These are phyloP conservation scores for Austroboletus novae-zelandiae DNA, from an alignment of 1,284 basidiomycete genomes.

Conservation along the genomic window DNA sequence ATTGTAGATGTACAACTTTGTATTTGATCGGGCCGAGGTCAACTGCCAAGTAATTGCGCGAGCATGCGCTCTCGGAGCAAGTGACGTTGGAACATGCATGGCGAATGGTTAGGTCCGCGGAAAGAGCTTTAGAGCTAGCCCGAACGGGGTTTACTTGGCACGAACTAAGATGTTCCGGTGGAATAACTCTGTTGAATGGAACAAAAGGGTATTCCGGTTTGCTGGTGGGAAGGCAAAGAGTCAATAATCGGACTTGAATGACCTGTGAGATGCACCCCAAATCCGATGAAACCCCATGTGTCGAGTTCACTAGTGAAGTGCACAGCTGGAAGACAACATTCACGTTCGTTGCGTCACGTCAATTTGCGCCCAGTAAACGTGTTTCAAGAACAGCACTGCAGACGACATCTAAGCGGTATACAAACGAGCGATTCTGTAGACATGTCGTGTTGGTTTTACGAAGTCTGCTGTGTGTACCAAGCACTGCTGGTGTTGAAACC, in stretches of 20 bases:
- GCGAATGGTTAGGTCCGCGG: too few species aligned
- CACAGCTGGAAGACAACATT: background rate
- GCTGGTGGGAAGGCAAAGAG: too few species aligned
- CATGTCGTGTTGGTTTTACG: constrained; percentile 11
- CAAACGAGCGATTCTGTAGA: constrained; percentile 6
- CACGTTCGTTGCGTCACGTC: constrained; percentile 1
- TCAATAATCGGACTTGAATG: too few species aligned
- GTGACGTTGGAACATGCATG: too few species aligned
- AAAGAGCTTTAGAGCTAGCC: too few species aligned
- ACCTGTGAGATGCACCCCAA: background rate
- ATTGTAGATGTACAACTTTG: background rate
- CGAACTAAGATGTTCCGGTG: too few species aligned
- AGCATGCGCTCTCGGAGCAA: too few species aligned
- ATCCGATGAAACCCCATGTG: background rate
- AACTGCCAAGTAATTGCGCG: background rate
- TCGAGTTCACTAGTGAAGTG: background rate
- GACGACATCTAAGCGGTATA: constrained; percentile 21
- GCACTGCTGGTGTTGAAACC: constrained; percentile 76
- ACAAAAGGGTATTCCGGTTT: too few species aligned
- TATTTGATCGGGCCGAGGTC: background rate
- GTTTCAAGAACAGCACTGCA: background rate
- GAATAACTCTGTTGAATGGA: too few species aligned
- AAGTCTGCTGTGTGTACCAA: constrained; percentile 66
- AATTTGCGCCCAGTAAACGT: background rate
- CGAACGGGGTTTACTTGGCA: too few species aligned